These are phyloP conservation scores for Trichoderma polysporum DNA, from an alignment of 2,329 filamentous ascomycete genomes.

Conservation along the genomic window DNA sequence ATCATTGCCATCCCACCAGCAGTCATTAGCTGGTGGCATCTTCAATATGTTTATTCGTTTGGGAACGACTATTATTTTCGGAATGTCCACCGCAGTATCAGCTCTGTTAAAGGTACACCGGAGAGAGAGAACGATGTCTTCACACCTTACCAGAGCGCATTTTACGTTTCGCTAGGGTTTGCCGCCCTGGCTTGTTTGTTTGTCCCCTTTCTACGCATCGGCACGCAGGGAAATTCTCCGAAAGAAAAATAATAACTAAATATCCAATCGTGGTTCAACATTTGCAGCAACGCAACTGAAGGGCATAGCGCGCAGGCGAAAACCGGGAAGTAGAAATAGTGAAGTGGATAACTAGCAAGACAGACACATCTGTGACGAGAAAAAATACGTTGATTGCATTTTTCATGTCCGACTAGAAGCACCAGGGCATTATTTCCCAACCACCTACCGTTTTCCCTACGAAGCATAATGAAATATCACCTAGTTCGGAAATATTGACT, in stretches of 20 bases:
- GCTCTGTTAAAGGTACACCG: background rate
- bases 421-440: too few relatives aligned
- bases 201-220: background rate
- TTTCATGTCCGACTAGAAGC: too few relatives aligned
- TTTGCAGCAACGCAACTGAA: too few relatives aligned
- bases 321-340: too few relatives aligned
- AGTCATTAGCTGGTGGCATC: background rate
- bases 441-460: too few relatives aligned
- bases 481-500: background rate
- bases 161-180: constrained; percentile 6
- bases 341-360: too few relatives aligned
- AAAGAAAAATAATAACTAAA: background rate
- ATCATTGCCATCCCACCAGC: background rate
- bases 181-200: background rate
- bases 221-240: constrained; percentile 1
- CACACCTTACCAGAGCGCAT: background rate
- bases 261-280: too few relatives aligned
- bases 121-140: background rate
- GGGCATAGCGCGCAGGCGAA: too few relatives aligned
- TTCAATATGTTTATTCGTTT: background rate
- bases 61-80: background rate
- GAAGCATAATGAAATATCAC: background rate
- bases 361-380: too few relatives aligned
- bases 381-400: too few relatives aligned
- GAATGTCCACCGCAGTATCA: background rate